Percentiles rank a stretch among this genome's conserved stretches.
phyloP scores from a whole-genome alignment of 495 filamentous ascomycete species.

The Margaritispora aquatica region DNA sequence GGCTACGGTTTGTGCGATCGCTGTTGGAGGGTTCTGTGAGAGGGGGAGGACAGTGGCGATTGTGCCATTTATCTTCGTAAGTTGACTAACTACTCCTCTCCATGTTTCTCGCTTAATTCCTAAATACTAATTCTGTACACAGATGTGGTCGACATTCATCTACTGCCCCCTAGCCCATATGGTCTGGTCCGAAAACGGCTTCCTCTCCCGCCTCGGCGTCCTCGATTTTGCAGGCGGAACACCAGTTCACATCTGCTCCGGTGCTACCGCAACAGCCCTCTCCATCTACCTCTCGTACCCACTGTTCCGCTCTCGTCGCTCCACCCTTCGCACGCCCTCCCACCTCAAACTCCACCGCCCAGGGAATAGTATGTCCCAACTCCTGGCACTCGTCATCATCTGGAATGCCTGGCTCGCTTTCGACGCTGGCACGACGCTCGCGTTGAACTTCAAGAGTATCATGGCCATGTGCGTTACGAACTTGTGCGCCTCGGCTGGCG shows the following conservation, averaged over 20 bases:
- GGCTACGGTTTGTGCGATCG: constrained; percentile 71
- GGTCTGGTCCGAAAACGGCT: constrained; percentile 82
- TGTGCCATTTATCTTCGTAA: constrained; percentile 74
- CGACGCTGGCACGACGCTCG: constrained; percentile 40
- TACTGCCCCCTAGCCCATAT: constrained; percentile 86
- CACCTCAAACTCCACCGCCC: constrained; percentile 43
- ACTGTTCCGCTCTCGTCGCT: constrained; percentile 51
- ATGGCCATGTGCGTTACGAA: constrained; percentile 45
- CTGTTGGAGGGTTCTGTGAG: constrained; percentile 73
- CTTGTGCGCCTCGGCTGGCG: constrained; percentile 39
- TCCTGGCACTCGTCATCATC: constrained; percentile 69
- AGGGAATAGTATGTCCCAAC: constrained; percentile 39
- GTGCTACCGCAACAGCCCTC: constrained; percentile 78
- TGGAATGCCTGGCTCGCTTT: constrained; percentile 71
- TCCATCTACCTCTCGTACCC: constrained; percentile 54
- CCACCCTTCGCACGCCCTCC: constrained; percentile 67
- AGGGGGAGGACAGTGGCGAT: constrained; percentile 77
- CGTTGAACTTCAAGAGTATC: constrained; percentile 21
- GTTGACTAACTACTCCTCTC: no score
- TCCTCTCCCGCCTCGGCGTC: constrained; percentile 65
- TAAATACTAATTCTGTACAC: constrained; percentile 71
- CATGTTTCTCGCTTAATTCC: no score
- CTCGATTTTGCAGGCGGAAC: constrained; percentile 85
- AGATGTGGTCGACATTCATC: constrained; percentile 73
- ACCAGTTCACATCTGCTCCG: constrained; percentile 87